phyloP scores from a whole-genome alignment of 805 yeast species.

The Kodamaea hsintzibuensis region DNA sequence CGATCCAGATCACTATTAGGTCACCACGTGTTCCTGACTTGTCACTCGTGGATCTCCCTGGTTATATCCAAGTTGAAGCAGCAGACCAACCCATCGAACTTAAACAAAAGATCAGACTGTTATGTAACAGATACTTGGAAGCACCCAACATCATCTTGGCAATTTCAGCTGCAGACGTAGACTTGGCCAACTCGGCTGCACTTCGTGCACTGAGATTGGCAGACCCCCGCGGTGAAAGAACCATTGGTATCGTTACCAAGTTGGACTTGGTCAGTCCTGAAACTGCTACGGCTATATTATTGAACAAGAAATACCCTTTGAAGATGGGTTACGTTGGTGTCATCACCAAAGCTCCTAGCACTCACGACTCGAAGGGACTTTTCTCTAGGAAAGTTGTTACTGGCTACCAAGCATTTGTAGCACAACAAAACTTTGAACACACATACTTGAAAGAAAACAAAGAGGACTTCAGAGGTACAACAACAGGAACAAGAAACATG shows the following conservation, averaged over 20 bases:
- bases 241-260: conserved; percentile 95
- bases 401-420: conserved; percentile 62
- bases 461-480: conserved; percentile 59
- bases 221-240: conserved; percentile 93
- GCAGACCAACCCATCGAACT: conserved; percentile 91
- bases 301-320: conserved; percentile 83
- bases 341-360: conserved; percentile 74
- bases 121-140: conserved; percentile 84
- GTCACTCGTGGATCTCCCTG: conserved; percentile 93
- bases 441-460: conserved; percentile 65
- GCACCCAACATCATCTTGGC: conserved; percentile 94
- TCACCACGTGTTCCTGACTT: conserved; percentile 90
- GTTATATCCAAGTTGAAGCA: conserved; percentile 95
- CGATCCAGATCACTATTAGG: conserved; percentile 86
- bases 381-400: conserved; percentile 48
- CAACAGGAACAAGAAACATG: conserved; percentile 72
- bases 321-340: conserved; percentile 98
- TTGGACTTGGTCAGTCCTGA: conserved; percentile 84
- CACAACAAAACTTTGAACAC: conserved; percentile 61
- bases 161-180: conserved; percentile 97
- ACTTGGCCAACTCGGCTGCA: conserved; percentile 94
- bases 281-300: conserved; percentile 64
- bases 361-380: conserved; percentile 30
- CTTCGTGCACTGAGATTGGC: conserved; percentile 83
- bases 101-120: conserved; percentile 71